These are phyloP conservation scores for Sisymbrium irio DNA, from an alignment of 345 rosid species.

Conservation along the genomic window DNA sequence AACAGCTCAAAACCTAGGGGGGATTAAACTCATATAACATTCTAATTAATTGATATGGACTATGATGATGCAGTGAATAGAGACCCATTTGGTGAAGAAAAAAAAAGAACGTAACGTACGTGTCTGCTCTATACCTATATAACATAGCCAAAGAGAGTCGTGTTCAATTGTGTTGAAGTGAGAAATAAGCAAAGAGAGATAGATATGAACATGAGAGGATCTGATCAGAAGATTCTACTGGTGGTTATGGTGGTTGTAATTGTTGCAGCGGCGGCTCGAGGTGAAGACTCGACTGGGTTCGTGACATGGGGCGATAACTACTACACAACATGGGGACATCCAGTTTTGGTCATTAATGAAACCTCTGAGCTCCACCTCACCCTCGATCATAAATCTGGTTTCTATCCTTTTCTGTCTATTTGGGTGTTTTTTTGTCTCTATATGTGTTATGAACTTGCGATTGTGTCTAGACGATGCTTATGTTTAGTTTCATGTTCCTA, in stretches of 20 bases:
- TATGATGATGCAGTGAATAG: slow-evolving; percentile 11
- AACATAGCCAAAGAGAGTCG: slow-evolving; percentile 20
- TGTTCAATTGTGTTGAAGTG: slow-evolving; percentile 14
- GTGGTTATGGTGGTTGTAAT: slow-evolving; percentile 5
- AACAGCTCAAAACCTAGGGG: slow-evolving; percentile 1
- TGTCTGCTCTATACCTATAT: slow-evolving; percentile 25
- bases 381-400: slow-evolving; percentile 37
- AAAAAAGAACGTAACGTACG: slow-evolving; percentile 21
- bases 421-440: slow-evolving; percentile 6
- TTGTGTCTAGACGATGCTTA: not conserved
- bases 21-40: not conserved
- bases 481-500: slow-evolving; percentile 13
- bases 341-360: slow-evolving; percentile 29
- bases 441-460: slow-evolving; percentile 7
- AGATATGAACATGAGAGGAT: slow-evolving; percentile 23
- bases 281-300: slow-evolving; percentile 20
- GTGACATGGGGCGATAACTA: slow-evolving; percentile 34
- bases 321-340: slow-evolving; percentile 37
- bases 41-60: not conserved
- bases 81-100: slow-evolving; percentile 10
- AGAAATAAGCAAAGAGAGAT: slow-evolving; percentile 16
- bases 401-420: not conserved
- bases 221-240: slow-evolving; percentile 14
- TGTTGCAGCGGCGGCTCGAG: not conserved
- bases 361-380: slow-evolving; percentile 38